Percentiles rank a stretch among this genome's conserved stretches.
Conservation (phyloP, 1,284 basidiomycete genomes). For the Melampsora larici-populina region DNA sequence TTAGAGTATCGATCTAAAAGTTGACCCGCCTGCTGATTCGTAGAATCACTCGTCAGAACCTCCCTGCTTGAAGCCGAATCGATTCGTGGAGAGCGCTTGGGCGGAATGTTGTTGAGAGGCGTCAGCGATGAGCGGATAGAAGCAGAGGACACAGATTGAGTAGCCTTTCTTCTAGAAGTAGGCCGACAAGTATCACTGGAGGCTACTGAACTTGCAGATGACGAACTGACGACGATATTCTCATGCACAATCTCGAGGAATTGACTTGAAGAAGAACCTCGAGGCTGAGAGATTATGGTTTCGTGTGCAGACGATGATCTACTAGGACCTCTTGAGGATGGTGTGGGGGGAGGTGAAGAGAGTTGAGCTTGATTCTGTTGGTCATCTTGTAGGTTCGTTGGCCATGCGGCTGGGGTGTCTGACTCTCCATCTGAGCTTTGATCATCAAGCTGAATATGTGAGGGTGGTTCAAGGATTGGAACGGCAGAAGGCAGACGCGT, state of each 20-base stretch:
- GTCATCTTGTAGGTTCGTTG: neutral
- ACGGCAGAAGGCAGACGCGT: neutral
- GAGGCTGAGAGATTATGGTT: neutral
- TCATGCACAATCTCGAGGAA: neutral
- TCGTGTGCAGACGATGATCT: neutral
- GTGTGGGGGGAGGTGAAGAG: neutral
- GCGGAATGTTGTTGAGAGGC: no score
- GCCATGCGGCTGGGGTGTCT: neutral
- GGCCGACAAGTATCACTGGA: no score
- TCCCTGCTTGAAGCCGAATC: no score
- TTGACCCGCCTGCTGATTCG: no score
- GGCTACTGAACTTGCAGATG: neutral
- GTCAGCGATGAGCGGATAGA: no score
- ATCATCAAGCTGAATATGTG: neutral
- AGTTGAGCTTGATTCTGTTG: no score
- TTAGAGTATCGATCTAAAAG: no score
- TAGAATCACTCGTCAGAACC: no score
- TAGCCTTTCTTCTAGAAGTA: no score
- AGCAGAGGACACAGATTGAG: no score
- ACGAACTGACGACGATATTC: neutral
- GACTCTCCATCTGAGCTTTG: neutral
- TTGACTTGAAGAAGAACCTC: neutral
- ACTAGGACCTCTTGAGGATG: neutral
- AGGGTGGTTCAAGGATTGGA: neutral
- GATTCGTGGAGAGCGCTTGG: no score